Evolutionary conservation across 2,329 filamentous ascomycete genomes (phyloP).

Genomic region (Apiospora phragmitis): DNA sequence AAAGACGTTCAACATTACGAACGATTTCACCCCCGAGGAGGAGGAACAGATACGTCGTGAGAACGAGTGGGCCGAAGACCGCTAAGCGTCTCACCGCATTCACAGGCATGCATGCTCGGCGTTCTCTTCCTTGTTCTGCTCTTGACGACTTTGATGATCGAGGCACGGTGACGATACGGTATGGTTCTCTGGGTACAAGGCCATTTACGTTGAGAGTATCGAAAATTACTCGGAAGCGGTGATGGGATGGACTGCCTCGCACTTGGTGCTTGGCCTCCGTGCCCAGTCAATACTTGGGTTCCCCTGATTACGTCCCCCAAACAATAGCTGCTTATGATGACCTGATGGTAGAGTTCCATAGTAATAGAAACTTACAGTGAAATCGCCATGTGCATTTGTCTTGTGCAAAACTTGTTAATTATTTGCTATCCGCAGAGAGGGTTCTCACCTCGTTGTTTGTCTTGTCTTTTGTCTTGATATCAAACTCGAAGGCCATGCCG

Average conservation of each 20-base stretch:
- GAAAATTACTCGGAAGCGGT: neutral
- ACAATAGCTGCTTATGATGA: neutral
- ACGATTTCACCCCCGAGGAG: slow-evolving; percentile 98
- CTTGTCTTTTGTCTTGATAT: neutral
- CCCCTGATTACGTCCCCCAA: neutral
- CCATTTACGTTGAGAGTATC: neutral
- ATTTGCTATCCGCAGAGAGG: neutral
- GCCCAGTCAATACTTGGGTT: neutral
- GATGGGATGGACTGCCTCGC: neutral
- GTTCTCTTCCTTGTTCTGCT: neutral
- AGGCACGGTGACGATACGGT: neutral
- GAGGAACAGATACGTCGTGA: slow-evolving; percentile 95
- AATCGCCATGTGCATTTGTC: neutral
- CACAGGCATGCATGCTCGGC: neutral
- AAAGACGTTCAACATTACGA: slow-evolving; percentile 99
- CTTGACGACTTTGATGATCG: neutral
- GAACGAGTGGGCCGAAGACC: slow-evolving; percentile 90
- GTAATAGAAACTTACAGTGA: neutral
- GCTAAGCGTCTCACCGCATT: slow-evolving; percentile 44
- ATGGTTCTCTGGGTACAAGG: neutral
- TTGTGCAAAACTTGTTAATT: neutral
- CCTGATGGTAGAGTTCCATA: neutral
- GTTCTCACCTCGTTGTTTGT: neutral
- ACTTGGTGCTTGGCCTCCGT: neutral
- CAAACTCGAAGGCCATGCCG: neutral